phyloP scores from a whole-genome alignment of 306 rosid species.

The Fragaria nilgerrensis region DNA sequence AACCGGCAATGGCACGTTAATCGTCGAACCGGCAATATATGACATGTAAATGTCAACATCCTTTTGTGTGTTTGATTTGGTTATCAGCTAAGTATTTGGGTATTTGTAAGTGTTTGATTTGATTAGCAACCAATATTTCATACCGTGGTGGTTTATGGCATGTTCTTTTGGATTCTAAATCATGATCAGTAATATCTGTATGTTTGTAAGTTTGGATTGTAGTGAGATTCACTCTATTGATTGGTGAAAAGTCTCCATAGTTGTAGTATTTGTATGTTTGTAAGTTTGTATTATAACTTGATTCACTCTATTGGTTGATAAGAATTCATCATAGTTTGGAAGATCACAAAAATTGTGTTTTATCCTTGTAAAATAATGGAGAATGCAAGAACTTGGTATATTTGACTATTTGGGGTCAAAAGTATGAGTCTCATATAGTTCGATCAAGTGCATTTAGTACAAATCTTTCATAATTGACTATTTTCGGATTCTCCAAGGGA shows the following conservation, averaged over 20 bases:
- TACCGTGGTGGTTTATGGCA: background rate
- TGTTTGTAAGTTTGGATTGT: background rate
- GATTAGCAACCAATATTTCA: background rate
- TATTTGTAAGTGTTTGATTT: background rate
- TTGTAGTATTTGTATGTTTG: background rate
- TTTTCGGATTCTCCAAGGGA: too few species aligned
- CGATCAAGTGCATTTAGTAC: too few species aligned
- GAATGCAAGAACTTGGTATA: background rate
- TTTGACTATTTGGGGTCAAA: too few species aligned
- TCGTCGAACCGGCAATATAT: background rate
- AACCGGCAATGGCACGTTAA: constrained; percentile 18
- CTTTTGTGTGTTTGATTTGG: background rate
- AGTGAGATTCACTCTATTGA: background rate
- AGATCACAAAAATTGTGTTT: background rate
- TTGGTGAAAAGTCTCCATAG: background rate
- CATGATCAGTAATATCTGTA: background rate
- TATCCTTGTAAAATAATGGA: background rate
- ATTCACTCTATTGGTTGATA: background rate
- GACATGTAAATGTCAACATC: constrained; percentile 8
- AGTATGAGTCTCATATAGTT: background rate
- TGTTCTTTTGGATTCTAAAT: background rate
- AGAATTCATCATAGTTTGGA: background rate
- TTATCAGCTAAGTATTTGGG: background rate
- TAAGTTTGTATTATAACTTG: background rate
- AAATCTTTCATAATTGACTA: too few species aligned